Base-by-base conservation (phyloP, 805 yeast genomes). In the Lipomyces orientalis region DNA sequence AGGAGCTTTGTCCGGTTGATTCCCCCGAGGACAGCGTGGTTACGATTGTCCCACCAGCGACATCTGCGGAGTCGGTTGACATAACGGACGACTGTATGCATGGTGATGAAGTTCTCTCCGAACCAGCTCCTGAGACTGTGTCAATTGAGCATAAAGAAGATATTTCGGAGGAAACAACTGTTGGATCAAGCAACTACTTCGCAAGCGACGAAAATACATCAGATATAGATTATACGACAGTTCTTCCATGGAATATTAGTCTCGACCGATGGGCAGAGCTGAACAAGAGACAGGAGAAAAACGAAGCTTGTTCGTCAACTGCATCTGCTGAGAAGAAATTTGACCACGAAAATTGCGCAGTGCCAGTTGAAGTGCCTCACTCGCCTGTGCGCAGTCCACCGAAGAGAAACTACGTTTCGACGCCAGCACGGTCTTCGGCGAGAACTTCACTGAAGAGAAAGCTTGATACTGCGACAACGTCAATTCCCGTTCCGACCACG, bases 261-360 rank as follows among this genome's bases (percentile, higher is more conserved):
- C 67, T 68, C 5, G 71, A 68, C 33, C 43, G 56, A n/a, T 68
- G 71, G 71, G 71, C 71, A 10, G 70, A 68, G 43, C 43, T 58
- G 39, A 67, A 68, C 51, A 67, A 60, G 57, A 60, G 69, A 16
- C 54, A 52, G 46, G 37, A 37, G 60, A 34, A 49, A 12, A 8
- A 58, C 4, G 37, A 49, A 3, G 37, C 25, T 37, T 2, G n/a
- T 29, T 2, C 29, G 4, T 16, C 34, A 12, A 19, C 5, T 12
- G 29, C 34, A 14, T 14, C 33, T 16, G 25, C 51, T 29, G 37
- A 61, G 14, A 31, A n/a, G 54, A 12, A 9, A 14, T 9, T n/a
- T 14, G 64, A 19, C 66, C 54, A 12, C 34, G 66, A 60, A 7
- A 5, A 33, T 5, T 25, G 4, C 19, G 39, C 22, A 14, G 19